Evolutionary conservation across 2,329 filamentous ascomycete species (phyloP).

Genomic region (Tolypocladium cylindrosporum): DNA sequence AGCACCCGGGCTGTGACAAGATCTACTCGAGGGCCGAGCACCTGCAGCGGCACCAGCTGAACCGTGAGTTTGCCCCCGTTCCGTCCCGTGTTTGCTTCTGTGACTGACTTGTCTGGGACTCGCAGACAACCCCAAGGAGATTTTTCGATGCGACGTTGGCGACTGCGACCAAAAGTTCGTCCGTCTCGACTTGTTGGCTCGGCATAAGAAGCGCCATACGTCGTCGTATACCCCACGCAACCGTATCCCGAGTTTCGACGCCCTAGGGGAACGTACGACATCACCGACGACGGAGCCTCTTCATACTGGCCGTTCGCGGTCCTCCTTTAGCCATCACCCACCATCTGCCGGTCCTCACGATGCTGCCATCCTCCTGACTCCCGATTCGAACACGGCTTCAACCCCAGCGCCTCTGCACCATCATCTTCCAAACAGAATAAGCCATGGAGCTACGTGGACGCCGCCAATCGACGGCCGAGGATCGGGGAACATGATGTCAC

Average conservation of each 20-base stretch:
- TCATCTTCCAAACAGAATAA: slow-evolving; percentile 5
- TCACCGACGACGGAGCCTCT: background rate
- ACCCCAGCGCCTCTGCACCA: slow-evolving; percentile 15
- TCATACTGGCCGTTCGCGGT: background rate
- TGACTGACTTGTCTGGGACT: slow-evolving; percentile 4
- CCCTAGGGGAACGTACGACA: slow-evolving; percentile 14
- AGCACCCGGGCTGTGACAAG: slow-evolving; percentile 65
- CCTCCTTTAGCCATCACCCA: slow-evolving; percentile 1
- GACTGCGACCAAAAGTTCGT: slow-evolving; percentile 71
- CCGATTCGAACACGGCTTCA: slow-evolving; percentile 24
- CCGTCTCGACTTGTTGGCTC: slow-evolving; percentile 63
- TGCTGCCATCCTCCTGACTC: slow-evolving; percentile 33
- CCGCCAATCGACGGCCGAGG: slow-evolving; percentile 24
- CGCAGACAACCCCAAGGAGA: slow-evolving; percentile 67
- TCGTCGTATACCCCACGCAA: slow-evolving; percentile 41
- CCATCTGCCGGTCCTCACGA: slow-evolving; percentile 29
- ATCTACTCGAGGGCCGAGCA: slow-evolving; percentile 74
- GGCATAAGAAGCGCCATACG: slow-evolving; percentile 57
- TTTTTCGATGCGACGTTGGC: slow-evolving; percentile 66
- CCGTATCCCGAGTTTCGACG: slow-evolving; percentile 36
- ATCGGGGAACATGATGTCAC: slow-evolving; percentile 23
- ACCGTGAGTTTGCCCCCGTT: slow-evolving; percentile 48
- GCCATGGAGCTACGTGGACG: slow-evolving; percentile 11
- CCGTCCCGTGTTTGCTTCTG: slow-evolving; percentile 4
- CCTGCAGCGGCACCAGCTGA: slow-evolving; percentile 71